Evolutionary conservation across 352 stramenopile genomes (phyloP), one percentile per base, ranked within the genome.

Genomic region (Phytophthora ramorum): DNA sequence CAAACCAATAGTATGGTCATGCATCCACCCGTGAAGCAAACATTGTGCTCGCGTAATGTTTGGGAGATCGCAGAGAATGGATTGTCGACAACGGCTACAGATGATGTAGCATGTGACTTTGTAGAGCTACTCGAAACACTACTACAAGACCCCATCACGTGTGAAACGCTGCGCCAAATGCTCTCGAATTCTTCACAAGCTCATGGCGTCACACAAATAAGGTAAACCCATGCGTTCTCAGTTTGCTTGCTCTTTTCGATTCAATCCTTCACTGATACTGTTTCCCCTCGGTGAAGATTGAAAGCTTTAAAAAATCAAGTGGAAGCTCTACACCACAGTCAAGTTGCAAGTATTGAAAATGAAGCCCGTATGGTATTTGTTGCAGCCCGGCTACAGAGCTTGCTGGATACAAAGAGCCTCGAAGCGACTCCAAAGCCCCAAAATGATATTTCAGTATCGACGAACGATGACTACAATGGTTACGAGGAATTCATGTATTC

Each of bases 91-190:
- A 49, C 55, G 9, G 37, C 44, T n/a, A 44, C 54, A 7, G 38
- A 67, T 55, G 45, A 78, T 47, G 71, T 64, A 0, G 57, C 59
- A 20, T 63, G 56, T 35, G 75, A 85, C 20, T 73, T 76, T 12
- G 63, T 89, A 13, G 60, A 76, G 8, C 45, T 89, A 2, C 69
- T 89, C 9, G 65, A 79, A 19, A 52, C 63, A 10, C 54, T 89
- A 4, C 50, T 89, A 12, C 63, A 69, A 2, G 75, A 88, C 14
- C 32, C 38, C 22, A 1, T 30, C 35, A 52, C 43, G 13, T 58
- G 26, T 16, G 46, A 57, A 28, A 49, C 30, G 8, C 20, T 75
- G 7, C 20, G 16, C 1, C 14, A 54, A 43, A 58, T 35, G 53
- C 28, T 71, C n/a, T 40, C 10, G n/a, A n/a, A 13, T 22, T 1